phyloP scores from a whole-genome alignment of 768 basidiomycete species.

The Serendipita sp. region DNA sequence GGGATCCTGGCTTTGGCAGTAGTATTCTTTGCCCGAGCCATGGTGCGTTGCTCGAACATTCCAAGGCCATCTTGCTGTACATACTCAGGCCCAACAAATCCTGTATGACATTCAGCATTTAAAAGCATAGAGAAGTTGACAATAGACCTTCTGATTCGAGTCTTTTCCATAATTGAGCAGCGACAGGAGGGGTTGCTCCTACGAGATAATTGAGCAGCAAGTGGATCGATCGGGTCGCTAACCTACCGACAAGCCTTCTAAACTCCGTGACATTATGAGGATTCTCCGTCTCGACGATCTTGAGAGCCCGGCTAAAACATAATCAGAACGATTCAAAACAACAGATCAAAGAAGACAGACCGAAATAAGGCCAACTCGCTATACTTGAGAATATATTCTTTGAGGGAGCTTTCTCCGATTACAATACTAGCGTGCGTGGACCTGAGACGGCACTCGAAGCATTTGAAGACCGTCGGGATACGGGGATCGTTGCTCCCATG shows the following conservation, averaged over 20 bases:
- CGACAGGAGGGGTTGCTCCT: slow-evolving; percentile 40
- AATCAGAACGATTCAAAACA: neutral
- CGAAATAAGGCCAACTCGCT: slow-evolving; percentile 57
- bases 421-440: slow-evolving; percentile 51
- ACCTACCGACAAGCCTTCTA: slow-evolving; percentile 42
- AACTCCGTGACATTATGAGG: slow-evolving; percentile 34
- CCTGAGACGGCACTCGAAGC: slow-evolving; percentile 63
- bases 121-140: neutral
- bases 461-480: slow-evolving; percentile 45
- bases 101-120: slow-evolving; percentile 21
- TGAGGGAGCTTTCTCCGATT: slow-evolving; percentile 42
- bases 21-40: slow-evolving; percentile 26
- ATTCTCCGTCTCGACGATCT: slow-evolving; percentile 39
- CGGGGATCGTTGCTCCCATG: slow-evolving; percentile 42
- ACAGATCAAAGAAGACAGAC: slow-evolving; percentile 21
- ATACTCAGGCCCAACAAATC: slow-evolving; percentile 40
- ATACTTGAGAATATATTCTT: slow-evolving; percentile 45
- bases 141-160: slow-evolving; percentile 52
- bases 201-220: slow-evolving; percentile 9
- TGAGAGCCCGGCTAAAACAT: slow-evolving; percentile 44
- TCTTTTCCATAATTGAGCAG: slow-evolving; percentile 47
- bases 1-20: slow-evolving; percentile 31
- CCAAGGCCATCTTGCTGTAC: slow-evolving; percentile 36
- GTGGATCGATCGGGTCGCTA: neutral
- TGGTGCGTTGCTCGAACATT: slow-evolving; percentile 26